A percentile compares a stretch with the other conserved stretches of the same genome.
phyloP scores from a whole-genome alignment of 495 filamentous ascomycete genomes.

The Neurospora pannonica region DNA sequence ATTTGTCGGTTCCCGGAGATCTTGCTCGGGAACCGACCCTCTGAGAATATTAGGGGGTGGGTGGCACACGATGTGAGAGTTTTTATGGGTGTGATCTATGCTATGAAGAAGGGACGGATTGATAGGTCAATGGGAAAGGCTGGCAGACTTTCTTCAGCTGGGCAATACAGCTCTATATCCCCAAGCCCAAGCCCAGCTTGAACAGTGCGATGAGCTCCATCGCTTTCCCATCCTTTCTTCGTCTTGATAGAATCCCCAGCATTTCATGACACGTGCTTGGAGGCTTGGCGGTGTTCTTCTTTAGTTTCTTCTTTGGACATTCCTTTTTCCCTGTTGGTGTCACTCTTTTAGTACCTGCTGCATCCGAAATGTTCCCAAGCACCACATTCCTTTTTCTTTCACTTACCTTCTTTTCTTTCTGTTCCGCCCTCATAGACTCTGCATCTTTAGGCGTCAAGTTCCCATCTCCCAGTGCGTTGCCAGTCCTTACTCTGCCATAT shows the following conservation, averaged over 20 bases:
- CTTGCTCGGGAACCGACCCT: background rate
- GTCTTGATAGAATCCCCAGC: background rate
- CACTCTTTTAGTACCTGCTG: background rate
- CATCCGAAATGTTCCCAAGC: background rate
- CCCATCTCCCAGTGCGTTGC: conserved; percentile 1
- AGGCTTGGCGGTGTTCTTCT: background rate
- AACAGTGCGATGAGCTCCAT: background rate
- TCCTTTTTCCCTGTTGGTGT: background rate
- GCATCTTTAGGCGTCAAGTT: background rate
- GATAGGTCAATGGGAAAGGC: background rate
- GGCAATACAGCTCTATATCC: background rate
- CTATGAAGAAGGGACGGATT: background rate
- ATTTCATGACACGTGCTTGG: background rate
- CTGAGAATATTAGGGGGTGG: background rate
- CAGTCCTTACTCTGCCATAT: conserved; percentile 18
- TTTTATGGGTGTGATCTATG: background rate
- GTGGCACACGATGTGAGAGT: background rate
- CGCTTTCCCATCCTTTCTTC: background rate
- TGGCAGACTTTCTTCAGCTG: background rate
- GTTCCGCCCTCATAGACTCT: background rate
- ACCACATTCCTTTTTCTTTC: background rate
- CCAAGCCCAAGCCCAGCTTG: background rate
- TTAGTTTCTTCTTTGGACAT: background rate
- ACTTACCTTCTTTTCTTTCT: background rate
- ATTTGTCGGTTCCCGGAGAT: background rate